Evolutionary conservation across 768 basidiomycete species (phyloP).

Genomic region (Hericium erinaceus): DNA sequence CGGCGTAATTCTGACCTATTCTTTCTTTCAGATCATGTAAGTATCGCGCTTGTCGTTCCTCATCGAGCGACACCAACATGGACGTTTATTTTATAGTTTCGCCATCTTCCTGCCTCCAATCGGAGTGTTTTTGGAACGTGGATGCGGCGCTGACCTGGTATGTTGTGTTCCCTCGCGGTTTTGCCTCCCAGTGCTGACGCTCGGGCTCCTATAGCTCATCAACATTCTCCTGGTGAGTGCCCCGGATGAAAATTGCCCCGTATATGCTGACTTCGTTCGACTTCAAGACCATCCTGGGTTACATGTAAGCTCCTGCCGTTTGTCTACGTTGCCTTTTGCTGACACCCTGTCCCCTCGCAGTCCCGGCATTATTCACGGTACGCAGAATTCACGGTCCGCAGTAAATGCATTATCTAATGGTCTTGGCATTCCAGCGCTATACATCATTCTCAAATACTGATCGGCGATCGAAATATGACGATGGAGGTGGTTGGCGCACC

Average conservation of each 20-base stretch:
- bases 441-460: constrained; percentile 75
- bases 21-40: constrained; percentile 35
- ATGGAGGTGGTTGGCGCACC: not conserved
- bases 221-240: constrained; percentile 56
- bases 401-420: not conserved
- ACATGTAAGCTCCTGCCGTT: constrained; percentile 43
- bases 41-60: not conserved
- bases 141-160: constrained; percentile 70
- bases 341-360: constrained; percentile 24
- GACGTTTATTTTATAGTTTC: constrained; percentile 26
- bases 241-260: no score
- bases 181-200: not conserved
- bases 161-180: constrained; percentile 18
- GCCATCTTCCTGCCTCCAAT: constrained; percentile 75
- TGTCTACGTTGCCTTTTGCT: not conserved
- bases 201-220: constrained; percentile 31
- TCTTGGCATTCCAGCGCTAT: constrained; percentile 46
- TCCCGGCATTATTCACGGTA: constrained; percentile 71
- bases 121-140: constrained; percentile 83
- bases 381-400: constrained; percentile 4
- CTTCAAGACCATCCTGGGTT: constrained; percentile 56
- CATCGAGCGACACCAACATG: not conserved
- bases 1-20: not conserved
- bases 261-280: not conserved
- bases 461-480: not conserved